Evolutionary conservation across 1,284 basidiomycete genomes (phyloP).

Genomic region (Paramarasmius palmivorus): DNA sequence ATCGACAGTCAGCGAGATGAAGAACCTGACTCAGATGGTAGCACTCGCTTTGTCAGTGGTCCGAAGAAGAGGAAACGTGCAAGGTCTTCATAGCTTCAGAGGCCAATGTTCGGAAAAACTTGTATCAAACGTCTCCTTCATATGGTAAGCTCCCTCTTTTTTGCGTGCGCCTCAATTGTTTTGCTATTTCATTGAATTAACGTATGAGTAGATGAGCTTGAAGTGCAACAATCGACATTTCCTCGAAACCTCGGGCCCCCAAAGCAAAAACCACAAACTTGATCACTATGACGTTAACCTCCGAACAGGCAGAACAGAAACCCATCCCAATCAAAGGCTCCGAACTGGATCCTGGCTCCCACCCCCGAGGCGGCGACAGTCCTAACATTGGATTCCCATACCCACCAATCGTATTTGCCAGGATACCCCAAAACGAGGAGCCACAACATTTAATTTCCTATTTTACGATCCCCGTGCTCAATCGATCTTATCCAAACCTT

Average conservation of each 20-base stretch:
- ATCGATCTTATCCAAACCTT: background rate
- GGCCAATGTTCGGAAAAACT: too few species aligned
- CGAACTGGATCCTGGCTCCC: background rate
- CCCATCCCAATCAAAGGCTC: too few species aligned
- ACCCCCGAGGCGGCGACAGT: background rate
- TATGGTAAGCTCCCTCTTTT: background rate
- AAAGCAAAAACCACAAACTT: background rate
- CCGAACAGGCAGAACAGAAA: background rate
- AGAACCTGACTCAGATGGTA: too few species aligned
- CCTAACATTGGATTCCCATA: background rate
- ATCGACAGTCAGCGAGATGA: background rate
- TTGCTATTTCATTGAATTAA: too few species aligned
- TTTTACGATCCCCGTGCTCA: background rate
- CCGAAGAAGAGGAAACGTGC: background rate
- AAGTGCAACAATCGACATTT: background rate
- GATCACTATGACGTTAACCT: background rate
- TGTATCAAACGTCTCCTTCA: background rate
- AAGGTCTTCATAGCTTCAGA: background rate
- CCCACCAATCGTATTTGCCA: background rate
- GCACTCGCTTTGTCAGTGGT: too few species aligned
- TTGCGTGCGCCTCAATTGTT: background rate
- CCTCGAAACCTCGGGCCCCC: background rate
- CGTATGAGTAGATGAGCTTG: too few species aligned
- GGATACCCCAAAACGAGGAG: background rate
- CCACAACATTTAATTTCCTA: background rate